Evolutionary conservation across 345 rosid species (phyloP).

Genomic region (Citrus trifoliata): DNA sequence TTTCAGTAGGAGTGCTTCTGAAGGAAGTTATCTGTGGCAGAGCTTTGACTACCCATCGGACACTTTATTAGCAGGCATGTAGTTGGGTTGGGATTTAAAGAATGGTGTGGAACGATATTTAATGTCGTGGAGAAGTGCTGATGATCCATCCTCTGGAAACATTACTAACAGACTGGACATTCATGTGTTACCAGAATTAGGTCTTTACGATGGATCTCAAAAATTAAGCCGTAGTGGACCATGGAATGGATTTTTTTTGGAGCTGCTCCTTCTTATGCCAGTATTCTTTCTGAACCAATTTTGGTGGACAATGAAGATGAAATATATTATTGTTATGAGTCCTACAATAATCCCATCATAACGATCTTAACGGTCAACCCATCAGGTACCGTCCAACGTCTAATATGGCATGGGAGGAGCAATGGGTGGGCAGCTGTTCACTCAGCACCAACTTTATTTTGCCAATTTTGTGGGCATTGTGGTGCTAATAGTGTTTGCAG

Average conservation of each 20-base stretch:
- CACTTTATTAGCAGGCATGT: constrained; percentile 30
- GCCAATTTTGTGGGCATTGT: constrained; percentile 21
- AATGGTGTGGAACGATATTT: constrained; percentile 5
- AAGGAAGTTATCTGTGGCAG: constrained; percentile 30
- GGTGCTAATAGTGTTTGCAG: constrained; percentile 17
- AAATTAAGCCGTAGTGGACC: constrained; percentile 24
- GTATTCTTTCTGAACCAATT: not conserved
- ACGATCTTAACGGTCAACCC: not conserved
- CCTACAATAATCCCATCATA: not conserved
- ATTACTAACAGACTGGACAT: constrained; percentile 16
- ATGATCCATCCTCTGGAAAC: constrained; percentile 35
- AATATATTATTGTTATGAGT: constrained; percentile 16
- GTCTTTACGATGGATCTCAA: not conserved
- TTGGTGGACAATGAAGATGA: constrained; percentile 11
- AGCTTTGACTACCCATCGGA: constrained; percentile 34
- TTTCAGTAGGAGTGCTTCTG: not conserved
- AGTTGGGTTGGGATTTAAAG: constrained; percentile 30
- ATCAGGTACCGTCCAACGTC: not conserved
- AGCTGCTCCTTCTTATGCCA: constrained; percentile 18
- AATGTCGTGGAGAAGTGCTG: constrained; percentile 33
- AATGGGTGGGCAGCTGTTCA: constrained; percentile 4
- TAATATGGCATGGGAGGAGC: constrained; percentile 12
- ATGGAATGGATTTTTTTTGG: constrained; percentile 37
- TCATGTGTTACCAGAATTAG: constrained; percentile 20
- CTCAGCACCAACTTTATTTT: constrained; percentile 24